Evolutionary conservation across 2,329 filamentous ascomycete species (phyloP), one percentile per base, ranked within the genome.

Genomic region (Thermothelomyces thermophilus): DNA sequence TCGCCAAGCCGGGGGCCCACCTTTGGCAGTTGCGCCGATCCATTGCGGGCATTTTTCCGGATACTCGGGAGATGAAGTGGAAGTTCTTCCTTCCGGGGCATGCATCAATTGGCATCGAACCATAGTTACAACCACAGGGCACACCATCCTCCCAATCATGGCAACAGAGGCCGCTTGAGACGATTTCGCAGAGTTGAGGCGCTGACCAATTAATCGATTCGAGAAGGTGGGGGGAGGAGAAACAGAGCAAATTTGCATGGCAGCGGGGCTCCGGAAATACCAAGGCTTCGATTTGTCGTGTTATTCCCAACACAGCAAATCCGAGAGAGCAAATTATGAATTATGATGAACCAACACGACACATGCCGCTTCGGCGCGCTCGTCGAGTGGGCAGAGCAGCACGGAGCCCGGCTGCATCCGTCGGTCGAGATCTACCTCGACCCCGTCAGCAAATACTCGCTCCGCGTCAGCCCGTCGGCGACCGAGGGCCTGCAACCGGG

Each of bases 341-440:
- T 28, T 58, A 57, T 7, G 7, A 66, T 66, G 64, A 64, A 61
- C 9, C 42, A 54, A 14, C 33, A 47, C 10, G 56, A 63, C 2
- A 50, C 59, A 19, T 31, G 46, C 4, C 60, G 59, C 1, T 65
- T 69, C 33, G 40, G 59, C 2, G 58, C 54, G 10, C 72, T 82
- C 5, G 53, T 74, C n/a, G 51, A 60, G 5, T 83, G 79, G 79
- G 73, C 73, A 4, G 60, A 56, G 20, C 58, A 62, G 1, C 66
- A 74, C 50, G 73, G 75, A 6, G 76, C 73, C 11, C 51, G 51
- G 5, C 66, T 83, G 22, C 73, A 82, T 56, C 70, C 71, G 0
- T 64, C 67, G 0, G 68, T 83, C 22, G 72, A 81, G 51, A 66
- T 84, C 42, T 76, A 75, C 60, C 59, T 72, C 2, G 73, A 81